Conservation (phyloP, 352 stramenopile species). For the Pythium insidiosum region DNA sequence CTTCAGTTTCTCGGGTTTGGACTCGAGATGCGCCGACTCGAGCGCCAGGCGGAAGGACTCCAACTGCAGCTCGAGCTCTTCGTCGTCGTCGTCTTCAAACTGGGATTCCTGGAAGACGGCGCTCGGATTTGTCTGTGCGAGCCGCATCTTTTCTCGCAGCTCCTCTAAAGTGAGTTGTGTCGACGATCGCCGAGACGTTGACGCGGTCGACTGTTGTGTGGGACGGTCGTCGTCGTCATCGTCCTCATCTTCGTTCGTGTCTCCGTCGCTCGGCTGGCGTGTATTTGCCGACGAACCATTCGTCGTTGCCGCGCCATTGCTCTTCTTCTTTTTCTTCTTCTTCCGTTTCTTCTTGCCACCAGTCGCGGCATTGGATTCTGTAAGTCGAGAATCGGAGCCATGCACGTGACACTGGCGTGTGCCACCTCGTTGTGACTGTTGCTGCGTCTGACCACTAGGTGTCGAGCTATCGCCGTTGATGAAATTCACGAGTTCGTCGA, state of each 20-base stretch:
- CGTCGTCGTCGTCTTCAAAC: conserved; percentile 76
- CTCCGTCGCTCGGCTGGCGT: conserved; percentile 8
- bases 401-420: too few species aligned
- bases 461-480: conserved; percentile 52
- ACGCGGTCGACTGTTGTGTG: neutral
- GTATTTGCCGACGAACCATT: too few species aligned
- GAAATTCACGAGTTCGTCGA: conserved; percentile 75
- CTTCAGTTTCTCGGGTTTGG: conserved; percentile 41
- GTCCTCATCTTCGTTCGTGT: conserved; percentile 10
- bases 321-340: conserved; percentile 74
- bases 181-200: neutral
- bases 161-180: conserved; percentile 1
- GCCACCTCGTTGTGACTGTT: conserved; percentile 12
- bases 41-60: conserved; percentile 71
- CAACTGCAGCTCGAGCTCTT: conserved; percentile 66
- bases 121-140: conserved; percentile 62
- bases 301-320: neutral
- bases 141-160: conserved; percentile 53
- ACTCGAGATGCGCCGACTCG: conserved; percentile 63
- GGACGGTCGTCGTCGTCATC: conserved; percentile 7
- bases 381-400: too few species aligned
- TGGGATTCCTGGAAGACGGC: conserved; percentile 75
- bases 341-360: conserved; percentile 58
- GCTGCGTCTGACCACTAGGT: conserved; percentile 13
- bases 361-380: conserved; percentile 10